Percentiles rank a stretch among this genome's conserved stretches.
phyloP scores from a whole-genome alignment of 108 stramenopile genomes.

The Nitzschia putrida region DNA sequence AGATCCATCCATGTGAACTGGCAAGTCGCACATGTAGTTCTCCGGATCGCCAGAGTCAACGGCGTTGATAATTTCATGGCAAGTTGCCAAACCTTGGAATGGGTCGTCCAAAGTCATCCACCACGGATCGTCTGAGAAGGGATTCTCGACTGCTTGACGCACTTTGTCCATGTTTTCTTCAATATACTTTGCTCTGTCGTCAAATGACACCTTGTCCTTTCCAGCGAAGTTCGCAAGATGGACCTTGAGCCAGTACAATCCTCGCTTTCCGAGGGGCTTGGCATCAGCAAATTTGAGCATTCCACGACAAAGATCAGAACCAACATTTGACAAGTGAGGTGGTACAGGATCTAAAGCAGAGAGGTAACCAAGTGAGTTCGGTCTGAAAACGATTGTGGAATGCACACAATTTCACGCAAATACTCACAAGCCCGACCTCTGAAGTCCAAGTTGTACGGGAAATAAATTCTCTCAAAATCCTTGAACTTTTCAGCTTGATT shows the following conservation, averaged over 20 bases:
- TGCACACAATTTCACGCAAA: neutral
- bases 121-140: slow-evolving; percentile 81
- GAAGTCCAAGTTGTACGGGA: slow-evolving; percentile 99
- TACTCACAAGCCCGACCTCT: slow-evolving; percentile 85
- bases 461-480: slow-evolving; percentile 90
- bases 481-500: slow-evolving; percentile 84
- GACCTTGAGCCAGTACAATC: slow-evolving; percentile 96
- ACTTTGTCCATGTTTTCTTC: slow-evolving; percentile 89
- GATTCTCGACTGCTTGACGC: slow-evolving; percentile 75
- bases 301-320: slow-evolving; percentile 95
- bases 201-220: slow-evolving; percentile 88
- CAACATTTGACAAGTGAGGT: slow-evolving; percentile 96
- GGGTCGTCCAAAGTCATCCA: slow-evolving; percentile 96
- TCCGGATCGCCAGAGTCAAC: slow-evolving; percentile 90
- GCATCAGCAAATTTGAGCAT: slow-evolving; percentile 89
- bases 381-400: neutral
- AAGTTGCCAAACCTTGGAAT: slow-evolving; percentile 98
- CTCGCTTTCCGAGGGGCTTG: slow-evolving; percentile 87
- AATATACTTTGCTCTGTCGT: slow-evolving; percentile 89
- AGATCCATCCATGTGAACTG: slow-evolving; percentile 98
- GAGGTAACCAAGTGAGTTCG: neutral
- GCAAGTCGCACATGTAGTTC: slow-evolving; percentile 82
- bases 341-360: slow-evolving; percentile 87
- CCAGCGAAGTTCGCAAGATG: slow-evolving; percentile 98
- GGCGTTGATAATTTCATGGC: slow-evolving; percentile 90